phyloP scores from a whole-genome alignment of 768 basidiomycete species.

The Hygrophoropsis aurantiaca region DNA sequence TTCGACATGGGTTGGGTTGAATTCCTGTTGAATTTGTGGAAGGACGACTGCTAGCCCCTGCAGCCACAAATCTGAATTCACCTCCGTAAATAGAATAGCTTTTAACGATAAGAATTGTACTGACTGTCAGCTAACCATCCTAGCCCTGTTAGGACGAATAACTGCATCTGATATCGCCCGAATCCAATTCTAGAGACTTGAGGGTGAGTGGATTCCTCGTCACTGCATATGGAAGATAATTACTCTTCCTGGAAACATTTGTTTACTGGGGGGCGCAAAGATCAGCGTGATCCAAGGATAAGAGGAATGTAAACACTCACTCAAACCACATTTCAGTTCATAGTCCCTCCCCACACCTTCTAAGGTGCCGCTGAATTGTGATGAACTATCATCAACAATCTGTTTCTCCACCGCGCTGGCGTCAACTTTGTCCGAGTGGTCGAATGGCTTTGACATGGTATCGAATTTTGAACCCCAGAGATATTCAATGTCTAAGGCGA shows the following conservation, averaged over 20 bases:
- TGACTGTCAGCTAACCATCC: conserved; percentile 53
- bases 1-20: conserved; percentile 42
- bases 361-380: neutral
- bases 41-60: conserved; percentile 49
- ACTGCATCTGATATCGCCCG: conserved; percentile 48
- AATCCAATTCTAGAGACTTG: conserved; percentile 41
- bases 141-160: conserved; percentile 46
- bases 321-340: conserved; percentile 32
- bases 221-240: conserved; percentile 9
- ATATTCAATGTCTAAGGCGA: too few species aligned
- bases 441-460: too few species aligned
- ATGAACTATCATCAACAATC: conserved; percentile 12
- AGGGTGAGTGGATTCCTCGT: neutral
- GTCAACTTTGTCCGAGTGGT: neutral
- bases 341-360: conserved; percentile 31
- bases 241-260: conserved; percentile 47
- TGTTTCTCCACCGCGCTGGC: conserved; percentile 17
- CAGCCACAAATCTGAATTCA: conserved; percentile 35
- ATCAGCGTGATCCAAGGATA: neutral
- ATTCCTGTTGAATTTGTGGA: conserved; percentile 41
- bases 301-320: conserved; percentile 18
- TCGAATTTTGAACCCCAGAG: too few species aligned
- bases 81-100: neutral
- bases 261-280: conserved; percentile 39
- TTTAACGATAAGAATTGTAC: conserved; percentile 14